A percentile compares a stretch with the other conserved stretches of the same genome.
Conservation (phyloP, 108 stramenopile species). For the Chaetoceros tenuissimus region DNA sequence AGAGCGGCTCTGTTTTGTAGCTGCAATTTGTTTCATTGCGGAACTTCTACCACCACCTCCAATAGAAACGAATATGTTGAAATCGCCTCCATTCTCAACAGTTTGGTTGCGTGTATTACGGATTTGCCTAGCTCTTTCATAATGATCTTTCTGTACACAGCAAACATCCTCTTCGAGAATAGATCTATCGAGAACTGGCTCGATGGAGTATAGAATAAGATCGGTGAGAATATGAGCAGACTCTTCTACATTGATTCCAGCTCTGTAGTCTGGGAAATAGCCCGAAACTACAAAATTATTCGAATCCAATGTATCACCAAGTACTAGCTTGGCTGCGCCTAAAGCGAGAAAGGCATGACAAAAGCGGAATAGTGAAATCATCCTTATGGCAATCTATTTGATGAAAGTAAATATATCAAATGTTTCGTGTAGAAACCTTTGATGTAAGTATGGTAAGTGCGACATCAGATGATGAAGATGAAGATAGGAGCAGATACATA, state of each 20-base stretch:
- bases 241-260: slow-evolving; percentile 35
- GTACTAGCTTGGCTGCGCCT: too few species aligned
- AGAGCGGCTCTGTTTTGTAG: slow-evolving; percentile 1
- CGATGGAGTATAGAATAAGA: slow-evolving; percentile 54
- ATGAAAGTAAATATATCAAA: too few species aligned
- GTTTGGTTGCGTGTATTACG: too few species aligned
- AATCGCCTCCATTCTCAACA: slow-evolving; percentile 18
- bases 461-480: too few species aligned
- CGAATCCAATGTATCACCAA: too few species aligned
- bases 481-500: too few species aligned
- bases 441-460: too few species aligned
- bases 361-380: too few species aligned
- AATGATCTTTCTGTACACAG: slow-evolving; percentile 48
- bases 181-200: slow-evolving; percentile 16
- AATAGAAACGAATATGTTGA: slow-evolving; percentile 26
- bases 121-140: slow-evolving; percentile 29
- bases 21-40: slow-evolving; percentile 11
- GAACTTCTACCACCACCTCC: slow-evolving; percentile 28
- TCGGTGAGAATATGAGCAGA: slow-evolving; percentile 43
- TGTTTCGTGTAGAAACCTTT: too few species aligned
- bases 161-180: slow-evolving; percentile 16
- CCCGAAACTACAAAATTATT: slow-evolving; percentile 45
- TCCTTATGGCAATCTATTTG: too few species aligned
- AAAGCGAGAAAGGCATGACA: too few species aligned
- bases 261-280: slow-evolving; percentile 71